phyloP scores from a whole-genome alignment of 805 yeast genomes.

The Pichia deserticola region DNA sequence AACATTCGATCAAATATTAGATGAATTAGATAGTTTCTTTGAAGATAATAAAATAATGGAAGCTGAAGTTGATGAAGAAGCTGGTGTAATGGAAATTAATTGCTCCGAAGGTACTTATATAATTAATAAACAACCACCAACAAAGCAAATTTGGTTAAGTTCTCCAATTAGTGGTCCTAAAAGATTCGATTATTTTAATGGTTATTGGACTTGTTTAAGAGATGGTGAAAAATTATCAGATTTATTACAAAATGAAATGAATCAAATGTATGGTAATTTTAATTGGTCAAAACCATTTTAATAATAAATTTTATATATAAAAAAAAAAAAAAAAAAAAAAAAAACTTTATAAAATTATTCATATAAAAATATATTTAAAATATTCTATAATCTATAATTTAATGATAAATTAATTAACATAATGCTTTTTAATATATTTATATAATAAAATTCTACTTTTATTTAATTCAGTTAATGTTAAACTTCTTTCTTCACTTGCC shows the following conservation, averaged over 20 bases:
- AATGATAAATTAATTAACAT: not conserved
- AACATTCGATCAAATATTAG: conserved; percentile 62
- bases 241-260: conserved; percentile 45
- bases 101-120: conserved; percentile 81
- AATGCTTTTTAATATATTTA: conserved; percentile 2
- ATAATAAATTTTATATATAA: not conserved
- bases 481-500: conserved; percentile 15
- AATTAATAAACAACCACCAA: conserved; percentile 95
- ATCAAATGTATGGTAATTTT: conserved; percentile 20
- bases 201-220: conserved; percentile 73
- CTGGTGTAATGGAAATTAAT: conserved; percentile 74
- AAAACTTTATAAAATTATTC: not conserved
- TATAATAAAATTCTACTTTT: conserved; percentile 11
- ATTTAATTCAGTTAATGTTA: conserved; percentile 10
- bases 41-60: conserved; percentile 39
- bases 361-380: no score
- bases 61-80: conserved; percentile 67
- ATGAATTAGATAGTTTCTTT: conserved; percentile 58
- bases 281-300: conserved; percentile 14
- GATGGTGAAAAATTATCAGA: conserved; percentile 46
- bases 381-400: no score
- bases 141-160: conserved; percentile 92
- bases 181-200: conserved; percentile 64
- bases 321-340: no score
- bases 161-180: conserved; percentile 94